These are phyloP conservation scores for Talaromyces nanjingensis DNA, from an alignment of 495 filamentous ascomycete species.

Conservation along the genomic window DNA sequence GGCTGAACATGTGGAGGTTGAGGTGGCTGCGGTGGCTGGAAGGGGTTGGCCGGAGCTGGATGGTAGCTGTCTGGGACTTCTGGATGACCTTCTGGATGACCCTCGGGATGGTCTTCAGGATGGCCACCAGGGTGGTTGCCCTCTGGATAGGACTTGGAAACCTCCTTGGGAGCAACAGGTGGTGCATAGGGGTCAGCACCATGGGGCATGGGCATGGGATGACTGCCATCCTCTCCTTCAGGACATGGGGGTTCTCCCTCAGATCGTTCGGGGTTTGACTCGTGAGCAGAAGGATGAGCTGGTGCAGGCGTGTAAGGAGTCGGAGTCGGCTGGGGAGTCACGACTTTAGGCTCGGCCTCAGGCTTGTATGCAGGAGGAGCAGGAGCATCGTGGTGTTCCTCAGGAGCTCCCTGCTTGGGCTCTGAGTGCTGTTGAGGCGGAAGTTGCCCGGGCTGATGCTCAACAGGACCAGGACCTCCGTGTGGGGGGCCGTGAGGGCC, in stretches of 20 bases:
- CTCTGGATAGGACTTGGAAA: neutral
- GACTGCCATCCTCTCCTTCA: neutral
- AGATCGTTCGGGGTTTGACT: neutral
- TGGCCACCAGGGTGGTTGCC: neutral
- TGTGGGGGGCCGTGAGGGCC: neutral
- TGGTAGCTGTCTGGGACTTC: neutral
- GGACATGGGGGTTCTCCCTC: neutral
- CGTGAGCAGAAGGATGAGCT: neutral
- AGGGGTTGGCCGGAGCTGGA: neutral
- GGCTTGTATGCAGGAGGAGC: neutral
- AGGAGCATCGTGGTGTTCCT: neutral
- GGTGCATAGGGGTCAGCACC: neutral
- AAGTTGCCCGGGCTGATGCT: conserved; percentile 6
- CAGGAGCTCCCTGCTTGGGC: conserved; percentile 1
- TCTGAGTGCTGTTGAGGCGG: conserved; percentile 8
- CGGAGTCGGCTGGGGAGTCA: neutral
- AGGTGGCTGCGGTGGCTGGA: conserved; percentile 1
- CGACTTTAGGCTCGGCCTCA: neutral
- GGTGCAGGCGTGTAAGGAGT: neutral
- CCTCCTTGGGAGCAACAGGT: neutral
- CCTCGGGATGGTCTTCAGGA: neutral
- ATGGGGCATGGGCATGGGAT: neutral
- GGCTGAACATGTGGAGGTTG: neutral
- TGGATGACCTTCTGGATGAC: neutral
- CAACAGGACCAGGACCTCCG: neutral